Conservation (phyloP, 768 basidiomycete species). For the Podaxis sp. region DNA sequence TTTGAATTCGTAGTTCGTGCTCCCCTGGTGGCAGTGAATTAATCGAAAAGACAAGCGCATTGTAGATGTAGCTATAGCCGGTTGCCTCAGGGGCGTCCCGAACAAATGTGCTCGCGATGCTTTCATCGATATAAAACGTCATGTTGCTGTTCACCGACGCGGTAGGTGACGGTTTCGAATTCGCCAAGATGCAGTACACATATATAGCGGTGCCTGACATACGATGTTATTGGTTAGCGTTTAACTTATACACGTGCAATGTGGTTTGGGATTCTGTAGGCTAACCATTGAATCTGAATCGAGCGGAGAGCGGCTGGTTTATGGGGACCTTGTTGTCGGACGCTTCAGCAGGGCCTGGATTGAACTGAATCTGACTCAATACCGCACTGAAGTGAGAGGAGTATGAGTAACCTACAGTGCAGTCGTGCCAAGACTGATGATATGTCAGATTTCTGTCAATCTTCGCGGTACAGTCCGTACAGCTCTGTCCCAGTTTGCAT, state of each 20-base stretch:
- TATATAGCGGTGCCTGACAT: conserved; percentile 32
- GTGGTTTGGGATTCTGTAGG: neutral
- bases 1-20: conserved; percentile 35
- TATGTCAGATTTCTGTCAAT: neutral
- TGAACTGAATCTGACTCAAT: conserved; percentile 2
- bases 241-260: neutral
- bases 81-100: conserved; percentile 20
- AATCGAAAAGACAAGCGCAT: conserved; percentile 34
- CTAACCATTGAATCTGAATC: neutral
- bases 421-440: conserved; percentile 36
- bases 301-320: conserved; percentile 3
- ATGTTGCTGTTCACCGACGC: conserved; percentile 30
- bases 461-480: neutral
- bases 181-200: conserved; percentile 38
- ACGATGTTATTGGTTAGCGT: neutral
- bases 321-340: conserved; percentile 1
- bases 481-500: neutral
- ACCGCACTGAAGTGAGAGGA: neutral
- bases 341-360: neutral
- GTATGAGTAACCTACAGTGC: conserved; percentile 19
- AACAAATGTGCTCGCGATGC: conserved; percentile 28
- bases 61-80: conserved; percentile 34
- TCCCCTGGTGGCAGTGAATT: conserved; percentile 24
- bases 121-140: conserved; percentile 37
- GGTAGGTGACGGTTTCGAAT: conserved; percentile 22